phyloP scores from a whole-genome alignment of 768 basidiomycete genomes.

The Tephrocybe sp. region DNA sequence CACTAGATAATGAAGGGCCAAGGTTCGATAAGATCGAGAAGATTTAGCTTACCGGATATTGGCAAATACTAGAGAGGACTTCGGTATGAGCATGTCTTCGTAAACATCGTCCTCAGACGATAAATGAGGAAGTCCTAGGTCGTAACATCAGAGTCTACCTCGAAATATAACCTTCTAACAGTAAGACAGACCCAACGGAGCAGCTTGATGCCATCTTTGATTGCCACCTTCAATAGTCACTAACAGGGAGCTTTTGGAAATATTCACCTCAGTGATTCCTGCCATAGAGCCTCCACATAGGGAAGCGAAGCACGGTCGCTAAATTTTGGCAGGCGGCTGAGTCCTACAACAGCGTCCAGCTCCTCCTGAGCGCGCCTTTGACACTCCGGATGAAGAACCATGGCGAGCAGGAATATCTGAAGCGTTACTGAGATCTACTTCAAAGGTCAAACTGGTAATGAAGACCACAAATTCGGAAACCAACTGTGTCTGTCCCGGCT shows the following conservation, averaged over 20 bases:
- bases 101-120: conserved; percentile 21
- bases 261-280: conserved; percentile 12
- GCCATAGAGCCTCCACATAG: conserved; percentile 13
- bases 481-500: conserved; percentile 19
- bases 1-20: conserved; percentile 18
- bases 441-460: background rate
- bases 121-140: conserved; percentile 19
- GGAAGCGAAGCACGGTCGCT: conserved; percentile 16
- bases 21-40: background rate
- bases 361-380: conserved; percentile 19
- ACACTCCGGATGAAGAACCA: conserved; percentile 18
- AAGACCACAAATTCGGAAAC: background rate
- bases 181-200: conserved; percentile 10
- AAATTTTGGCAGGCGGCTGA: conserved; percentile 18
- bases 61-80: conserved; percentile 17
- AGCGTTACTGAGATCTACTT: conserved; percentile 1
- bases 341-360: conserved; percentile 17
- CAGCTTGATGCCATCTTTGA: conserved; percentile 18
- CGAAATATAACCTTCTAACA: background rate
- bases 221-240: background rate
- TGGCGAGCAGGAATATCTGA: conserved; percentile 13
- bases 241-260: background rate
- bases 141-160: background rate
- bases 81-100: conserved; percentile 23
- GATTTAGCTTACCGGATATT: conserved; percentile 18